Percentiles rank a stretch among this genome's conserved stretches.
These are phyloP conservation scores for Cyclotella baltica DNA, from an alignment of 108 stramenopile genomes.

Conservation along the genomic window DNA sequence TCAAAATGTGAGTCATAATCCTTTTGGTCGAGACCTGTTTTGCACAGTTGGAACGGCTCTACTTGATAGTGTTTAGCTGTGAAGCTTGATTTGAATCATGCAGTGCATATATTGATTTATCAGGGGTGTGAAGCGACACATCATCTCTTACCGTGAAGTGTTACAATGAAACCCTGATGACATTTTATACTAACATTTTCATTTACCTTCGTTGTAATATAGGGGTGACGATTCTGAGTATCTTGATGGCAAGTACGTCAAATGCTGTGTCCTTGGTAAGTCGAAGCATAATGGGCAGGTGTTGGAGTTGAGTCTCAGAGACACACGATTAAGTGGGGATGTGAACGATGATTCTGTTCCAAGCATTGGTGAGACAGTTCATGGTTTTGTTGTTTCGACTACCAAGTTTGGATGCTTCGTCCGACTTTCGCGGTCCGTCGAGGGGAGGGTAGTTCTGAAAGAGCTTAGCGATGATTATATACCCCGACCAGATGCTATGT, in stretches of 20 bases:
- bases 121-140: slow-evolving; percentile 87
- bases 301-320: slow-evolving; percentile 82
- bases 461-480: slow-evolving; percentile 91
- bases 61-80: slow-evolving; percentile 51
- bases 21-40: not conserved
- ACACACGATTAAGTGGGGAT: slow-evolving; percentile 71
- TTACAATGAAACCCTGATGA: slow-evolving; percentile 86
- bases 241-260: slow-evolving; percentile 65
- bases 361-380: slow-evolving; percentile 68
- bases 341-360: slow-evolving; percentile 82
- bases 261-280: slow-evolving; percentile 69
- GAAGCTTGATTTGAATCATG: slow-evolving; percentile 44
- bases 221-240: slow-evolving; percentile 41
- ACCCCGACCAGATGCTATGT: slow-evolving; percentile 74
- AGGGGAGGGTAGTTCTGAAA: slow-evolving; percentile 89
- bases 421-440: slow-evolving; percentile 75
- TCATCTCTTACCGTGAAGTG: slow-evolving; percentile 50
- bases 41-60: slow-evolving; percentile 66
- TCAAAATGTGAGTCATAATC: no score
- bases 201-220: slow-evolving; percentile 37
- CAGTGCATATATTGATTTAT: slow-evolving; percentile 59
- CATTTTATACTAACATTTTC: slow-evolving; percentile 44
- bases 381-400: slow-evolving; percentile 88
- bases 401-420: slow-evolving; percentile 95
- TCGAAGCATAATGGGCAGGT: slow-evolving; percentile 43